A percentile compares a stretch with the other conserved stretches of the same genome.
phyloP scores from a whole-genome alignment of 1,139 yeast species.

The Dujonia santamariae region DNA sequence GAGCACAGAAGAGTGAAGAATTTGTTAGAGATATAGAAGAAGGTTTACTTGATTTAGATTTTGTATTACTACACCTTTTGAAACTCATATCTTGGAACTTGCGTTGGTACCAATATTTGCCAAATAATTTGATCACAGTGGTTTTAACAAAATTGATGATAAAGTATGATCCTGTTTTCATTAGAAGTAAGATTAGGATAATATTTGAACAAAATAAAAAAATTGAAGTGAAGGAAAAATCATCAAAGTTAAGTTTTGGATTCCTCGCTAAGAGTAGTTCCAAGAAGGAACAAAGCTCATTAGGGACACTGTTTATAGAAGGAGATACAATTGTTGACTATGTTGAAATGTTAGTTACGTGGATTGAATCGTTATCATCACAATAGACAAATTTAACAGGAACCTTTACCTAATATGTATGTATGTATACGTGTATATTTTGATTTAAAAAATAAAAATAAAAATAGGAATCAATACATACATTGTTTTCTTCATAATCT shows the following conservation, averaged over 20 bases:
- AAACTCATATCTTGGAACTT: conserved; percentile 38
- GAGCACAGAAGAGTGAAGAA: conserved; percentile 18
- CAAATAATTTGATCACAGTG: conserved; percentile 28
- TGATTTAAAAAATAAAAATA: too few relatives aligned
- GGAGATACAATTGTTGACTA: conserved; percentile 35
- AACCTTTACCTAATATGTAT: neutral
- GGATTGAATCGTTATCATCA: conserved; percentile 22
- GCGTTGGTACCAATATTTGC: conserved; percentile 42
- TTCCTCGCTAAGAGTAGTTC: conserved; percentile 13
- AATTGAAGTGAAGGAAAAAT: conserved; percentile 20
- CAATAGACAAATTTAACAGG: too few relatives aligned
- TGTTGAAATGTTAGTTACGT: conserved; percentile 26
- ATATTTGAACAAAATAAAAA: conserved; percentile 32
- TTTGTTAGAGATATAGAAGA: conserved; percentile 24
- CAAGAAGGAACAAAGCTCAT: conserved; percentile 10
- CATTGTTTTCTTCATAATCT: neutral
- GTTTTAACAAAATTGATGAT: conserved; percentile 27
- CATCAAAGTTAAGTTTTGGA: conserved; percentile 14
- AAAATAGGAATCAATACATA: too few relatives aligned
- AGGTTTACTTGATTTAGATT: conserved; percentile 33
- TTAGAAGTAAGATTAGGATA: conserved; percentile 30
- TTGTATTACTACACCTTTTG: conserved; percentile 31
- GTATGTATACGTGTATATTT: too few relatives aligned
- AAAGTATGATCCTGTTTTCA: conserved; percentile 30
- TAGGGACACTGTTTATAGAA: conserved; percentile 20